Percentiles rank a stretch among this genome's conserved stretches.
Conservation (phyloP, 1,139 yeast species). For the Suhomyces yuchorum region DNA sequence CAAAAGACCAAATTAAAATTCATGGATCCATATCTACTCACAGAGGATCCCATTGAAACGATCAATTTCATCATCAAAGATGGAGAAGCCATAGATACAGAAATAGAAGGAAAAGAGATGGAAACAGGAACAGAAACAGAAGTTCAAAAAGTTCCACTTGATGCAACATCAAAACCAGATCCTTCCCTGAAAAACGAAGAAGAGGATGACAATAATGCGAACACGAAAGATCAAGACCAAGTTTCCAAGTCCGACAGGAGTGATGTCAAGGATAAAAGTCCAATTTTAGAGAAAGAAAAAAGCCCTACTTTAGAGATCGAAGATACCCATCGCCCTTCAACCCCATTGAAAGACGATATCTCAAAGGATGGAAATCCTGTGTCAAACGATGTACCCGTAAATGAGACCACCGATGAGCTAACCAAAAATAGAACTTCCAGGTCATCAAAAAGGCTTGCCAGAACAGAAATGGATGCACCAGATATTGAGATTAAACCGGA, state of each 20-base stretch:
- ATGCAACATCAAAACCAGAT: background rate
- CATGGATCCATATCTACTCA: slow-evolving; percentile 53
- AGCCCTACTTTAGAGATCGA: background rate
- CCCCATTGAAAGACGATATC: background rate
- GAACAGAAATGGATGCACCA: slow-evolving; percentile 26
- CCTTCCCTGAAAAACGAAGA: background rate
- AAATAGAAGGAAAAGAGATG: slow-evolving; percentile 11
- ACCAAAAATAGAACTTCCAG: slow-evolving; percentile 26
- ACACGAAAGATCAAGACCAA: background rate
- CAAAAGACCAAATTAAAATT: slow-evolving; percentile 38
- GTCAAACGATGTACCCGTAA: slow-evolving; percentile 14
- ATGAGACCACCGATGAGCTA: slow-evolving; percentile 3
- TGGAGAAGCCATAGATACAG: slow-evolving; percentile 9
- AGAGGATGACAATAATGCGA: background rate
- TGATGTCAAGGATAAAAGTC: background rate
- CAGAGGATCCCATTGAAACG: slow-evolving; percentile 50
- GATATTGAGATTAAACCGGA: slow-evolving; percentile 25
- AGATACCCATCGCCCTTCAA: background rate
- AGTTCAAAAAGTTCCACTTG: slow-evolving; percentile 6
- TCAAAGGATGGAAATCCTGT: background rate
- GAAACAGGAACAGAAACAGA: slow-evolving; percentile 14
- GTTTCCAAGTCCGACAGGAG: background rate
- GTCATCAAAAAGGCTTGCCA: slow-evolving; percentile 42
- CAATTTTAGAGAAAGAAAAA: background rate
- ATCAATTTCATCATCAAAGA: slow-evolving; percentile 27